Evolutionary conservation across 495 filamentous ascomycete genomes (phyloP).

Genomic region (Lophiotrema nucula): DNA sequence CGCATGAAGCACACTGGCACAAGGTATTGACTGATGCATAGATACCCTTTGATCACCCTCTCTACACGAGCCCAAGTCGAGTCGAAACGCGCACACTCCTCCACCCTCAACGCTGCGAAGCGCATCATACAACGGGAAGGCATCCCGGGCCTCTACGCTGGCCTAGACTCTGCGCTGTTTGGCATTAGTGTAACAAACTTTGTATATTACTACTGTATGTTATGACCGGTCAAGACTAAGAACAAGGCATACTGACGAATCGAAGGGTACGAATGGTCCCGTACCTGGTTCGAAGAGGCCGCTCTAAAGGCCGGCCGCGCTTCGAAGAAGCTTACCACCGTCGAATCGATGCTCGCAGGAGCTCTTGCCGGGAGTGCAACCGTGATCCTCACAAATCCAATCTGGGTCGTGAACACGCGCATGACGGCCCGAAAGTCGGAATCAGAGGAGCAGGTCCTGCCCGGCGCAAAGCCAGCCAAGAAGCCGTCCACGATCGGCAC

Average conservation of each 20-base stretch:
- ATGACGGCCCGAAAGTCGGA: conserved; percentile 84
- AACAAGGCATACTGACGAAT: conserved; percentile 9
- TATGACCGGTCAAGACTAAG: neutral
- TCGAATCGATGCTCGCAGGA: conserved; percentile 90
- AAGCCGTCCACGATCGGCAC: conserved; percentile 75
- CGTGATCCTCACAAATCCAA: conserved; percentile 93
- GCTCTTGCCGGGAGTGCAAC: conserved; percentile 94
- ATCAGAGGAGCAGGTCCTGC: conserved; percentile 53
- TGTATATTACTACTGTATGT: conserved; percentile 94
- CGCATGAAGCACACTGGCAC: conserved; percentile 1
- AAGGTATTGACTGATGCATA: conserved; percentile 41
- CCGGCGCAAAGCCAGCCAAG: conserved; percentile 44
- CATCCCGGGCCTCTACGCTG: conserved; percentile 79
- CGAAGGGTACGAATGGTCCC: conserved; percentile 92
- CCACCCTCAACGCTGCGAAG: conserved; percentile 74
- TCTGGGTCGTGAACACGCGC: conserved; percentile 97
- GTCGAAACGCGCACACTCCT: conserved; percentile 83
- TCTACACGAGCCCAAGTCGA: conserved; percentile 98
- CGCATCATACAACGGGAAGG: conserved; percentile 91
- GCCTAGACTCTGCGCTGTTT: conserved; percentile 86
- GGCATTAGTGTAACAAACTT: conserved; percentile 99
- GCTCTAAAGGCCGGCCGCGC: conserved; percentile 71
- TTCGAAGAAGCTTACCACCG: conserved; percentile 78
- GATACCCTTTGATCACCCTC: conserved; percentile 94
- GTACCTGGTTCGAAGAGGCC: conserved; percentile 81